phyloP scores from a whole-genome alignment of 2,329 filamentous ascomycete genomes.

The Beauveria scarabaeidicola region DNA sequence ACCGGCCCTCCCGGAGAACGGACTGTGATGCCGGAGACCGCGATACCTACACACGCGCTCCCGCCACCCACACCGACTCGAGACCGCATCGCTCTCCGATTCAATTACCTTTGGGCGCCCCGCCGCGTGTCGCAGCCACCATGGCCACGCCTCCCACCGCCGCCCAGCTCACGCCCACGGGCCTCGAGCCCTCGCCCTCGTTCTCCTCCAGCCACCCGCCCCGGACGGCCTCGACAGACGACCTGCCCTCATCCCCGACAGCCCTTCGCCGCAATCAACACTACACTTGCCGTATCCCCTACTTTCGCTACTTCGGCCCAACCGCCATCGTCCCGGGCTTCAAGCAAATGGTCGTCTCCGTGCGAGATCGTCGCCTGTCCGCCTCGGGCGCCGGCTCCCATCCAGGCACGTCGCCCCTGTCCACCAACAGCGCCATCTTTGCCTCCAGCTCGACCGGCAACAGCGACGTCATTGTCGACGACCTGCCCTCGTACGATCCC shows the following conservation, averaged over 20 bases:
- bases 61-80: background rate
- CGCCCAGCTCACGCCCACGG: background rate
- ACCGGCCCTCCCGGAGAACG: background rate
- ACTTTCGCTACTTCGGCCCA: constrained; percentile 84
- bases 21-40: background rate
- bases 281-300: constrained; percentile 63
- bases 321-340: constrained; percentile 88
- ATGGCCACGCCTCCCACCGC: background rate
- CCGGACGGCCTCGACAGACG: constrained; percentile 16
- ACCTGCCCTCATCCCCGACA: constrained; percentile 31
- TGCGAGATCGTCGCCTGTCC: constrained; percentile 57
- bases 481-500: constrained; percentile 67
- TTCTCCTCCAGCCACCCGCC: constrained; percentile 1
- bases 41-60: background rate
- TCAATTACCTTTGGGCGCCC: background rate
- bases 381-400: constrained; percentile 43
- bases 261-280: constrained; percentile 32
- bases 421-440: constrained; percentile 25
- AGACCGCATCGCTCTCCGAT: background rate
- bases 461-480: constrained; percentile 37
- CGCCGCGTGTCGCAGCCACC: background rate
- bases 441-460: constrained; percentile 34
- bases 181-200: constrained; percentile 3
- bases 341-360: constrained; percentile 82
- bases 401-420: constrained; percentile 43